Base-by-base conservation (phyloP, 2,329 filamentous ascomycete species). In the Botrytis sinoallii region DNA sequence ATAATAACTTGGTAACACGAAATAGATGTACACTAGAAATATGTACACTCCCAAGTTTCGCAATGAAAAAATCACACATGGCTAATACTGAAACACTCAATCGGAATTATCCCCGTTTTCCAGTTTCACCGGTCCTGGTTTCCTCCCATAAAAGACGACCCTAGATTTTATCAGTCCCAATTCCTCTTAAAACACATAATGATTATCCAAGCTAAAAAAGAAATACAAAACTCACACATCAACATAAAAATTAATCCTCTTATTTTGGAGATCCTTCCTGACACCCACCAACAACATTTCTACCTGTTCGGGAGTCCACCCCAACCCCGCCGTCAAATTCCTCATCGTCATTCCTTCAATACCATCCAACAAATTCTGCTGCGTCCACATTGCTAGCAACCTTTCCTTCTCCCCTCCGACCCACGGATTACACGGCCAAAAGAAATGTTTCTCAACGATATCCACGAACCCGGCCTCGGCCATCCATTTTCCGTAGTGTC, bases 381-480 rank as follows among this genome's bases (percentile, higher is more conserved):
- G 70, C 52, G 44, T 73, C 78, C 78, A 79, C 73, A 76, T 32
- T 1, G 87, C 87, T 1, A 88, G 78, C 68, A 88, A 84, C 77
- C 88, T 89, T 68, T 86, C 83, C 40, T 84, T 84, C 9, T 82
- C 82, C 59, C 88, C 85, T 63, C 84, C 85, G 0, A 87, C 85
- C 87, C 88, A 89, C 18, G 82, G 79, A 76, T 85, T 87, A 48
- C 83, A 83, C 0, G 87, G 87, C 81, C 87, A 85, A 78, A 85
- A 86, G 77, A 83, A 86, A 9, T 85, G 77, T 3, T 83, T 80
- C 77, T 88, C 85, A 0, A 80, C 80, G 0, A 90, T 84, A 71
- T 88, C 84, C 63, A 83, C 81, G 75, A 90, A 90, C 0, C 88
- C 88, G 0, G 85, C 86, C 20, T 86, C 85, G 4, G 81, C 80